Percentiles rank a stretch among this genome's conserved stretches.
phyloP scores from a whole-genome alignment of 176 grass and related monocot genomes.

The Oryza glumipatula region DNA sequence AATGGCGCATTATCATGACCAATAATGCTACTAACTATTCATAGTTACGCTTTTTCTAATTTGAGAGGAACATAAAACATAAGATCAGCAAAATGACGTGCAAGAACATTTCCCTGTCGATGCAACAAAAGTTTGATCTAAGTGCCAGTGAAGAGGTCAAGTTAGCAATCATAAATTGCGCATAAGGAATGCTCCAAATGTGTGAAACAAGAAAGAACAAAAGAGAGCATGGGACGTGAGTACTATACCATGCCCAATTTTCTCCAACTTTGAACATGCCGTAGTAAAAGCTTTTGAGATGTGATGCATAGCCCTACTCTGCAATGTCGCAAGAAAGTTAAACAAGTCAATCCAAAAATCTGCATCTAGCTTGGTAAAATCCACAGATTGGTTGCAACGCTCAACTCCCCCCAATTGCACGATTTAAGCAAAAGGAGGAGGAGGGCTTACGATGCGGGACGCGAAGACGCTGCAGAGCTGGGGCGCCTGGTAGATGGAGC shows the following conservation, averaged over 20 bases:
- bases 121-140: neutral
- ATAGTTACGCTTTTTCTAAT: neutral
- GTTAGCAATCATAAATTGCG: neutral
- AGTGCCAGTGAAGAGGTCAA: neutral
- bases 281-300: constrained; percentile 88
- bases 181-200: neutral
- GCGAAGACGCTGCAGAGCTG: constrained; percentile 94
- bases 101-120: neutral
- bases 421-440: neutral
- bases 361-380: neutral
- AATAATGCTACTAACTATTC: neutral
- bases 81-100: neutral
- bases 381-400: constrained; percentile 7
- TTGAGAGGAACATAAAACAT: neutral
- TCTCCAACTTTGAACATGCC: constrained; percentile 83
- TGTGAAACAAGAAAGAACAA: constrained; percentile 3
- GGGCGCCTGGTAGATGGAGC: constrained; percentile 98
- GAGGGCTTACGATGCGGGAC: constrained; percentile 73
- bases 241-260: constrained; percentile 77
- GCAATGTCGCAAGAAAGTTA: constrained; percentile 27
- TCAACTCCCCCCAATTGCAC: neutral
- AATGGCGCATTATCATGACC: neutral
- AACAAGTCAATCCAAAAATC: neutral
- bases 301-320: constrained; percentile 91
- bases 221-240: neutral